Conservation (phyloP, 345 rosid genomes). For the Cardamine chenopodiifolia region DNA sequence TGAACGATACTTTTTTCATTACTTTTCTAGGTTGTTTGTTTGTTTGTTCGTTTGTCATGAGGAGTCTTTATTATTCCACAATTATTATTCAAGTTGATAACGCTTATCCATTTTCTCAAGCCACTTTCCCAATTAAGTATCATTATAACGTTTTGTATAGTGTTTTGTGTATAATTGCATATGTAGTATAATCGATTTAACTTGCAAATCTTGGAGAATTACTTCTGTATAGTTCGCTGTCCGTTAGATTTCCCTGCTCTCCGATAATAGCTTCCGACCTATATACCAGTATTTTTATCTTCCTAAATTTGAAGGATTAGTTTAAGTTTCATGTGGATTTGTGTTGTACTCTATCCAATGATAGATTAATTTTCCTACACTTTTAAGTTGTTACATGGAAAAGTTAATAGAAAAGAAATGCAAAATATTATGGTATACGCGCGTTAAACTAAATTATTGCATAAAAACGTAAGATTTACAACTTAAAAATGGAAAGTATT, state of each 20-base stretch:
- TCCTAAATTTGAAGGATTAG: not conserved
- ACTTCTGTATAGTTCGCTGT: not conserved
- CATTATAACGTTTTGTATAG: not conserved
- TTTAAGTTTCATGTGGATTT: not conserved
- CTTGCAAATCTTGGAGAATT: not conserved
- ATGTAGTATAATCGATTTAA: not conserved
- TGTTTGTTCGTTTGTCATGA: not conserved
- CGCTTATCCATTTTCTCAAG: not conserved
- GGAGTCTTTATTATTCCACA: not conserved
- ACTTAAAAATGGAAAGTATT: not conserved
- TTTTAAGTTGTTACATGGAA: not conserved
- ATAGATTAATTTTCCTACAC: not conserved
- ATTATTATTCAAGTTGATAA: not conserved
- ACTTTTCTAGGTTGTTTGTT: not conserved
- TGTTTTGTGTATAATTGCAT: too few relatives aligned
- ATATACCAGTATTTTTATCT: not conserved
- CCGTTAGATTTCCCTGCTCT: not conserved
- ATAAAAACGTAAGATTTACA: not conserved
- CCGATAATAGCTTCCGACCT: not conserved
- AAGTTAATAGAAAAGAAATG: not conserved
- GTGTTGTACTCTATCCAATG: not conserved
- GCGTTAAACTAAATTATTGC: not conserved
- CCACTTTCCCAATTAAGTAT: not conserved
- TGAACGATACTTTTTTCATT: conserved; percentile 20
- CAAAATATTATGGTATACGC: not conserved